Evolutionary conservation across 2,329 filamentous ascomycete genomes (phyloP).

Genomic region (Aspergillus ochraceus): DNA sequence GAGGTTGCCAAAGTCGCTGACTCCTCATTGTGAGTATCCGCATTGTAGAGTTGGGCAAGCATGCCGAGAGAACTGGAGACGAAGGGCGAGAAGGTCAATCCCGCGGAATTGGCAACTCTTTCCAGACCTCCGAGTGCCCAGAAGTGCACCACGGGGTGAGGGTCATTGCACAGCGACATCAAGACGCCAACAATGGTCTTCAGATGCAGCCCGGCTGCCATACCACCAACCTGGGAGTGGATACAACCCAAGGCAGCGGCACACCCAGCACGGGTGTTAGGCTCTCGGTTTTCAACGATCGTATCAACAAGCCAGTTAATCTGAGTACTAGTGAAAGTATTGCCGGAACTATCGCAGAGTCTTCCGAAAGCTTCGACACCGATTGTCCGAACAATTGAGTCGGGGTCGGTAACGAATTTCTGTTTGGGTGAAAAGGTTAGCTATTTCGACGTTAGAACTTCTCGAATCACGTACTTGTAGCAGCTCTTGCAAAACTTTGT

Average conservation of each 20-base stretch:
- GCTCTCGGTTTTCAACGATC: slow-evolving; percentile 90
- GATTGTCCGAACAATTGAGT: slow-evolving; percentile 81
- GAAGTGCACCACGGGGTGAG: slow-evolving; percentile 92
- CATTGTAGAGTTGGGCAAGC: slow-evolving; percentile 88
- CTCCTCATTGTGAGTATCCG: slow-evolving; percentile 87
- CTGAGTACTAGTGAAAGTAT: slow-evolving; percentile 82
- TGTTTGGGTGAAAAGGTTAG: slow-evolving; percentile 25
- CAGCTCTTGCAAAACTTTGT: slow-evolving; percentile 68
- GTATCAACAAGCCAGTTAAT: slow-evolving; percentile 91
- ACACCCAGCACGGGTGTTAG: slow-evolving; percentile 88
- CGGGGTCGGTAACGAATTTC: slow-evolving; percentile 75
- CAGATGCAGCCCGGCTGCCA: slow-evolving; percentile 93
- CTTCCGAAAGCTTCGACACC: slow-evolving; percentile 83
- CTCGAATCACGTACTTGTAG: slow-evolving; percentile 68
- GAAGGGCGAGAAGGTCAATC: slow-evolving; percentile 86
- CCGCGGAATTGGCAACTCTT: slow-evolving; percentile 85
- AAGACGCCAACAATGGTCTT: slow-evolving; percentile 97
- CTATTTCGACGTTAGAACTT: background rate
- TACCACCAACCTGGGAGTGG: slow-evolving; percentile 91
- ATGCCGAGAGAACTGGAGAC: slow-evolving; percentile 90
- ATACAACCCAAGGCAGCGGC: slow-evolving; percentile 92
- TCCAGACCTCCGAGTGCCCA: slow-evolving; percentile 91
- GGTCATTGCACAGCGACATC: slow-evolving; percentile 96
- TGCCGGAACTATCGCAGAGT: slow-evolving; percentile 81
- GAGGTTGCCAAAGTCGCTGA: slow-evolving; percentile 77